These are phyloP conservation scores for Wickerhamomyces bisporus DNA, from an alignment of 805 yeast species.

Conservation along the genomic window DNA sequence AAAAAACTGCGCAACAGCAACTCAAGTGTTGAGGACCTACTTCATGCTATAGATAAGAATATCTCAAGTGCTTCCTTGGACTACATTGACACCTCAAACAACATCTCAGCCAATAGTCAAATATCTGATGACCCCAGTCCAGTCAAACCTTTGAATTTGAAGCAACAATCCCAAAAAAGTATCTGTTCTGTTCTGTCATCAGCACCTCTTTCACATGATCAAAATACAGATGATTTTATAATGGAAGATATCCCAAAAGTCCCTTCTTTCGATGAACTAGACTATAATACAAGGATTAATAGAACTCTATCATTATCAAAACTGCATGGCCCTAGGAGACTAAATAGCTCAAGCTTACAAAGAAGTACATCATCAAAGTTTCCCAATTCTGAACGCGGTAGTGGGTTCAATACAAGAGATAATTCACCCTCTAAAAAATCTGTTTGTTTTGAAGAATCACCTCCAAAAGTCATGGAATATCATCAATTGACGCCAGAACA, in stretches of 20 bases:
- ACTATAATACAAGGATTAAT: conserved; percentile 25
- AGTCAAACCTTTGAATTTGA: conserved; percentile 24
- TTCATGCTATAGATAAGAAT: conserved; percentile 25
- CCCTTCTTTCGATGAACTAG: conserved; percentile 30
- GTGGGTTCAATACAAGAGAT: conserved; percentile 12
- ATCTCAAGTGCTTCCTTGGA: conserved; percentile 17
- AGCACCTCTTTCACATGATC: neutral
- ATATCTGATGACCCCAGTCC: conserved; percentile 17
- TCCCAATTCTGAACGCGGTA: conserved; percentile 9
- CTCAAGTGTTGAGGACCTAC: conserved; percentile 35
- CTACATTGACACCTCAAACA: conserved; percentile 4
- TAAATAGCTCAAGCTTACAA: conserved; percentile 17
- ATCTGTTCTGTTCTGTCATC: neutral
- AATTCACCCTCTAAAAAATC: conserved; percentile 31
- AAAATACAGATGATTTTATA: conserved; percentile 5
- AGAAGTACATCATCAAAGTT: conserved; percentile 16
- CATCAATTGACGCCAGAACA: conserved; percentile 23
- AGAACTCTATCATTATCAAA: conserved; percentile 23
- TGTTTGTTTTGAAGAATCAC: conserved; percentile 34
- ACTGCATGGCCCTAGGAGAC: conserved; percentile 26
- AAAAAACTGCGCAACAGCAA: conserved; percentile 1
- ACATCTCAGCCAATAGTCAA: conserved; percentile 11
- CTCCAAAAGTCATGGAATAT: conserved; percentile 33
- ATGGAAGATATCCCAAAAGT: conserved; percentile 22
- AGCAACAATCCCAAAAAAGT: conserved; percentile 8